These are phyloP conservation scores for Centella asiatica DNA, from an alignment of 129 eudicot species.

Conservation along the genomic window DNA sequence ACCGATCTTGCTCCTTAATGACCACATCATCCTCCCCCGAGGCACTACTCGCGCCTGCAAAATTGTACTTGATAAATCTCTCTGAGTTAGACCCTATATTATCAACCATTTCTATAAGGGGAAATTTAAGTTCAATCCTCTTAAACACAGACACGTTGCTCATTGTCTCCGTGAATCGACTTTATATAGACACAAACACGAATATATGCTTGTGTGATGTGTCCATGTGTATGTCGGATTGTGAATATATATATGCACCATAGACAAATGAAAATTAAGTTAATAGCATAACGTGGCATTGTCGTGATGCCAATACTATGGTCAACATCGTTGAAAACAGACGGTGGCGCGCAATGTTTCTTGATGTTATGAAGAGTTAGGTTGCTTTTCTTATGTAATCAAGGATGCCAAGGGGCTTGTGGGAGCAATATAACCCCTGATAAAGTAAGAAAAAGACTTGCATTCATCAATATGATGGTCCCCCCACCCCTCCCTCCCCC, in stretches of 20 bases:
- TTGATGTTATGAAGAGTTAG: slow-evolving; percentile 20
- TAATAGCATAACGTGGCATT: slow-evolving; percentile 1
- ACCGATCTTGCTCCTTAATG: slow-evolving; percentile 56
- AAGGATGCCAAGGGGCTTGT: slow-evolving; percentile 13
- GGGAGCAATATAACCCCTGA: slow-evolving; percentile 20
- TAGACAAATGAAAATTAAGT: not conserved
- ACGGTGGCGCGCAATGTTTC: slow-evolving; percentile 25
- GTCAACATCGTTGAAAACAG: slow-evolving; percentile 9
- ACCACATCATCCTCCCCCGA: slow-evolving; percentile 23
- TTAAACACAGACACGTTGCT: slow-evolving; percentile 60
- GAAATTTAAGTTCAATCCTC: slow-evolving; percentile 32
- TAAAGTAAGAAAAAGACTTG: slow-evolving; percentile 33
- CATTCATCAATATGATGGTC: slow-evolving; percentile 19
- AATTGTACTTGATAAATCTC: slow-evolving; percentile 22
- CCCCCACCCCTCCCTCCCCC: slow-evolving; percentile 52
- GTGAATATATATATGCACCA: not conserved
- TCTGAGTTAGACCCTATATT: slow-evolving; percentile 30
- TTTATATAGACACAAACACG: slow-evolving; percentile 2
- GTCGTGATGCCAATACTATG: not conserved
- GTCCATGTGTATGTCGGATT: no score
- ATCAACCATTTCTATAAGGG: slow-evolving; percentile 41
- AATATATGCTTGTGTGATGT: not conserved
- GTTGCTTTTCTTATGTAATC: slow-evolving; percentile 20
- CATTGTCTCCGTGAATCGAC: slow-evolving; percentile 20
- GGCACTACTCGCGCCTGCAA: slow-evolving; percentile 19